Base-by-base conservation (phyloP, 1,139 yeast species). In the Meyerozyma elateridarum region DNA sequence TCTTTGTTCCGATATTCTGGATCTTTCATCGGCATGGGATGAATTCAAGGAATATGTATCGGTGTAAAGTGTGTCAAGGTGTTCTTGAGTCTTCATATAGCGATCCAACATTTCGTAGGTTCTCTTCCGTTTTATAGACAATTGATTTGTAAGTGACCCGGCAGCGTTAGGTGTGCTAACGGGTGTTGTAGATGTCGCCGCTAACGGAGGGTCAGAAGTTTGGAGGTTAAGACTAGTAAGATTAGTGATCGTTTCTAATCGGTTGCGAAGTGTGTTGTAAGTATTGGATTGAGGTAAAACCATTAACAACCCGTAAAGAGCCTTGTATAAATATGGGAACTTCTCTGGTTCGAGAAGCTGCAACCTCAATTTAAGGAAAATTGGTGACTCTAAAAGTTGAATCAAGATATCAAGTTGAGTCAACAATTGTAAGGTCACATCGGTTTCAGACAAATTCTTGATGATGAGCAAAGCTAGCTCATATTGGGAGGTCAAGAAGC, bases 251-350 rank as follows among this genome's bases (percentile, higher is more conserved):
- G 85, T 69, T 35, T 74, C 74, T 34, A 91, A 67, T 39, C 99
- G 68, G 50, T 83, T 85, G 41, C 82, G 81, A 41, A 93, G 67
- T 0, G 85, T 78, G 15, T 75, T 78, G 55, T 87, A 93, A 0
- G 98, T 95, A n/a, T 87, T 75, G 0, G 96, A 85, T 53, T 93
- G 99, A 0, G 99, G 99, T 33, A 93, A 61, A 5, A 93, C 70
- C 99, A 93, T 93, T 37, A 93, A 65, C 30, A 93, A 72, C 1
- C 98, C 98, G 52, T 88, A 93, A 19, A 93, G 69, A 30, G 95
- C 84, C 52, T 88, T 87, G 69, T 83, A 85, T 26, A 93, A 61
- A 48, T 73, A 84, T 0, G 95, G 95, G 50, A 85, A 74, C 45
- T 75, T 77, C 33, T 81, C 87, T 1, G 96, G 96, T 50, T 88